These are phyloP conservation scores for Aspergillus mulundensis DNA, from an alignment of 495 filamentous ascomycete genomes.

Conservation along the genomic window DNA sequence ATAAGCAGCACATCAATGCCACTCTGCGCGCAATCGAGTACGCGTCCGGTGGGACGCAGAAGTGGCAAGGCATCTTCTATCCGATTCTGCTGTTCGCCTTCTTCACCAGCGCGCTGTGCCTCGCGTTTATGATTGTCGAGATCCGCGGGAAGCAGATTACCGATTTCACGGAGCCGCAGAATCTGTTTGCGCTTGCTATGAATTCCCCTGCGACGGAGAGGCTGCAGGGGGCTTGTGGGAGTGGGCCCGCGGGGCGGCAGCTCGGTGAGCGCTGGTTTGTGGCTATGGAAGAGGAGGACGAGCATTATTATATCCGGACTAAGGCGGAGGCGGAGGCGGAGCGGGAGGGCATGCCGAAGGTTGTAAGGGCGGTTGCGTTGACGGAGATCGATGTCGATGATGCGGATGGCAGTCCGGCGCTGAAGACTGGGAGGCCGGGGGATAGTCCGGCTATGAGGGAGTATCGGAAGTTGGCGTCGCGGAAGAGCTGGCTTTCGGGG, in stretches of 20 bases:
- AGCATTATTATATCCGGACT: slow-evolving; percentile 36
- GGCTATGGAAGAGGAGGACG: slow-evolving; percentile 35
- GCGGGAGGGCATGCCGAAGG: neutral
- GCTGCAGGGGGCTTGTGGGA: slow-evolving; percentile 61
- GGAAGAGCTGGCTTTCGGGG: slow-evolving; percentile 22
- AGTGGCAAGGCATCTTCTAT: slow-evolving; percentile 62
- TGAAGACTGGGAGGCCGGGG: no score
- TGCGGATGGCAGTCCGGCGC: neutral
- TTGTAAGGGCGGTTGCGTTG: neutral
- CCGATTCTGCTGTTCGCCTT: slow-evolving; percentile 58
- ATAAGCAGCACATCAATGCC: slow-evolving; percentile 53
- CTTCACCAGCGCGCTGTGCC: slow-evolving; percentile 55
- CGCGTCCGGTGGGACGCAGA: slow-evolving; percentile 51
- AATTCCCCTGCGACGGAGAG: slow-evolving; percentile 57
- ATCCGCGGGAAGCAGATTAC: slow-evolving; percentile 55
- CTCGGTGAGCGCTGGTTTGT: slow-evolving; percentile 59
- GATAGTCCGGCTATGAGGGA: slow-evolving; percentile 32
- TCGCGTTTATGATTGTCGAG: slow-evolving; percentile 52
- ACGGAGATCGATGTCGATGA: slow-evolving; percentile 22
- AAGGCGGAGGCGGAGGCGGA: slow-evolving; percentile 22
- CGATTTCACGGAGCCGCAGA: slow-evolving; percentile 72
- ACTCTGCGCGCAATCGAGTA: slow-evolving; percentile 56
- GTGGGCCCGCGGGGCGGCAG: slow-evolving; percentile 50
- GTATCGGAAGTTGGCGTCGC: slow-evolving; percentile 28
- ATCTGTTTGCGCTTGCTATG: slow-evolving; percentile 64